phyloP scores from a whole-genome alignment of 805 yeast species.

The Saturnispora dispora region DNA sequence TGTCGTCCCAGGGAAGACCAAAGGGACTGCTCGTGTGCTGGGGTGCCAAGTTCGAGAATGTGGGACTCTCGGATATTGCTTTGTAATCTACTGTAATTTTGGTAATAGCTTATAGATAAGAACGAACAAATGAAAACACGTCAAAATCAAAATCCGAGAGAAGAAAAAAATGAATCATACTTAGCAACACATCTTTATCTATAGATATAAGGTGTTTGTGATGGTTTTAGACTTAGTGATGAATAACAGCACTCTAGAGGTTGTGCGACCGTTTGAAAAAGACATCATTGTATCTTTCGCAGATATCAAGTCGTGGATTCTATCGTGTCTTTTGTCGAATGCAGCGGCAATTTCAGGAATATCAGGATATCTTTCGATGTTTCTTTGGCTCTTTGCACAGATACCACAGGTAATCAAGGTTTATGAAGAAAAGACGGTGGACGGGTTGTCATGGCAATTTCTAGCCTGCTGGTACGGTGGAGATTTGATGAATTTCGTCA shows the following conservation, averaged over 20 bases:
- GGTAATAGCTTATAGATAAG: not conserved
- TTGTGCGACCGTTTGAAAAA: not conserved
- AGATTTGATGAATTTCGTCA: constrained; percentile 44
- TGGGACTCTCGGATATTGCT: constrained; percentile 4
- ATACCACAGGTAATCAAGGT: constrained; percentile 59
- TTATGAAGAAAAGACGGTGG: constrained; percentile 51
- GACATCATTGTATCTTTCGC: not conserved
- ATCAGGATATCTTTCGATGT: constrained; percentile 34
- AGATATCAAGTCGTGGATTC: not conserved
- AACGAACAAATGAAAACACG: not conserved
- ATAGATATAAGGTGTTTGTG: not conserved
- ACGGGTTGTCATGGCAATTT: constrained; percentile 55
- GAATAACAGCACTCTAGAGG: not conserved
- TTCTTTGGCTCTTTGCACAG: constrained; percentile 68
- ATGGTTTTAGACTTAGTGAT: not conserved
- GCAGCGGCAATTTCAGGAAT: constrained; percentile 22
- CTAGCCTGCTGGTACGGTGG: constrained; percentile 59
- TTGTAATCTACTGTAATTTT: not conserved
- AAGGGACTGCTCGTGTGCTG: constrained; percentile 54
- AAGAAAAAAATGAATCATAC: not conserved
- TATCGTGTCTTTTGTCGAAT: not conserved
- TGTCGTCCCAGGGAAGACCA: constrained; percentile 27
- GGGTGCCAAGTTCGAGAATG: constrained; percentile 38
- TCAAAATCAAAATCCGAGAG: not conserved
- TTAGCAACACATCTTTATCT: not conserved